Evolutionary conservation across 768 basidiomycete species (phyloP).

Genomic region (Termitomyces sp.): DNA sequence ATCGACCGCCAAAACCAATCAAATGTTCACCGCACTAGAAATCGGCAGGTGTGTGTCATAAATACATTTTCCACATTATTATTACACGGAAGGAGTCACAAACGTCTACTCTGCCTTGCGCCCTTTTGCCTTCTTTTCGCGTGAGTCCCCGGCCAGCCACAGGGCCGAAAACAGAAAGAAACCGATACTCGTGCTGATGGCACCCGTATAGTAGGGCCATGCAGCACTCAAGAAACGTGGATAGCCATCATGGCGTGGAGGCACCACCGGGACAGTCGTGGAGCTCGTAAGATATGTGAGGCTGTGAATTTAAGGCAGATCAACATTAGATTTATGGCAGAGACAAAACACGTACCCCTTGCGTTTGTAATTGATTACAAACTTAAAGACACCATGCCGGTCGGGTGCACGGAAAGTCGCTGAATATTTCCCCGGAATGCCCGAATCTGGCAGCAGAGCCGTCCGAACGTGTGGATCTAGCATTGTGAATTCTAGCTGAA

Average conservation of each 20-base stretch:
- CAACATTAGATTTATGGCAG: background rate
- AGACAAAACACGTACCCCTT: slow-evolving; percentile 55
- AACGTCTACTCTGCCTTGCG: slow-evolving; percentile 37
- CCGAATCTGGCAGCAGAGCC: slow-evolving; percentile 53
- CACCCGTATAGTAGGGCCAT: slow-evolving; percentile 92
- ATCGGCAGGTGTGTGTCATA: background rate
- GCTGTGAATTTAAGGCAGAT: slow-evolving; percentile 31
- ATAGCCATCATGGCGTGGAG: slow-evolving; percentile 91
- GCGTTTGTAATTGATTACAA: slow-evolving; percentile 86
- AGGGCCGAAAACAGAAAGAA: slow-evolving; percentile 84
- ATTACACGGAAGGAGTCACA: slow-evolving; percentile 6
- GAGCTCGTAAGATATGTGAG: slow-evolving; percentile 70
- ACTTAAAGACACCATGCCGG: slow-evolving; percentile 97
- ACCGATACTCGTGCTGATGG: slow-evolving; percentile 80
- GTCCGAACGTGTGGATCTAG: slow-evolving; percentile 94
- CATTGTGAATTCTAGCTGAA: slow-evolving; percentile 98
- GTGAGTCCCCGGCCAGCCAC: slow-evolving; percentile 84
- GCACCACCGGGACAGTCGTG: slow-evolving; percentile 82
- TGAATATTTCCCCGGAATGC: slow-evolving; percentile 62
- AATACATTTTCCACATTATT: slow-evolving; percentile 8
- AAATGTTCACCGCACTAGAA: background rate
- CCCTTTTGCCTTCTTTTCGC: slow-evolving; percentile 48
- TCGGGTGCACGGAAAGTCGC: slow-evolving; percentile 90
- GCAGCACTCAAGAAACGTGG: slow-evolving; percentile 94
- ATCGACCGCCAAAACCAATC: too few species aligned